Conservation (phyloP, 148 eudicot genomes). For the Tetragonia tetragonoides region DNA sequence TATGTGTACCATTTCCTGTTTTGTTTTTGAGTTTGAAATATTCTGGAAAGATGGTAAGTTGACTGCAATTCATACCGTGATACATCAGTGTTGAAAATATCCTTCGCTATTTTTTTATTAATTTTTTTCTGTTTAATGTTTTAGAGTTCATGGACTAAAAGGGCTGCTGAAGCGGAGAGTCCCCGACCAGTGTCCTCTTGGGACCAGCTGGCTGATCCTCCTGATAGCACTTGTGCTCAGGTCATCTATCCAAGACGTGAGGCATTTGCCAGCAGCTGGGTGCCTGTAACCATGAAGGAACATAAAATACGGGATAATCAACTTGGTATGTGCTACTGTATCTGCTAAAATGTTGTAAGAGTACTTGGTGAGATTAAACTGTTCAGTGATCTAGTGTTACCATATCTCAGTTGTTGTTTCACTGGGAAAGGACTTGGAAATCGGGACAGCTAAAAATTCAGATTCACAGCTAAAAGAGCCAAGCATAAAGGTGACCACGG, state of each 20-base stretch:
- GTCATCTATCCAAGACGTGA: constrained; percentile 51
- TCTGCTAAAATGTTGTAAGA: not conserved
- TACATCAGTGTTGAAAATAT: not conserved
- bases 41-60: not conserved
- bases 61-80: constrained; percentile 9
- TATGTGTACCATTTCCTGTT: not conserved
- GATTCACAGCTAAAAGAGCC: constrained; percentile 38
- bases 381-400: not conserved
- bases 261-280: constrained; percentile 52
- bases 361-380: not conserved
- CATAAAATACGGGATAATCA: constrained; percentile 26
- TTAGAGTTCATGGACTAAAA: constrained; percentile 87
- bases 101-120: not conserved
- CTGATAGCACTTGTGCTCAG: constrained; percentile 77
- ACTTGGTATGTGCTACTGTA: constrained; percentile 39
- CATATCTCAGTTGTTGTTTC: constrained; percentile 35
- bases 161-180: constrained; percentile 65
- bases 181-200: constrained; percentile 47
- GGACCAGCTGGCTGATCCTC: constrained; percentile 49
- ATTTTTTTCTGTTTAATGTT: not conserved
- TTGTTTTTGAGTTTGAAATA: not conserved
- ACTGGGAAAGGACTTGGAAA: constrained; percentile 56
- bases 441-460: constrained; percentile 40
- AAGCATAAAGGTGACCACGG: constrained; percentile 14
- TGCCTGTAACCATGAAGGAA: constrained; percentile 41